Evolutionary conservation across 169 alveolate species (phyloP).

Genomic region (Plasmodium vinckei): DNA sequence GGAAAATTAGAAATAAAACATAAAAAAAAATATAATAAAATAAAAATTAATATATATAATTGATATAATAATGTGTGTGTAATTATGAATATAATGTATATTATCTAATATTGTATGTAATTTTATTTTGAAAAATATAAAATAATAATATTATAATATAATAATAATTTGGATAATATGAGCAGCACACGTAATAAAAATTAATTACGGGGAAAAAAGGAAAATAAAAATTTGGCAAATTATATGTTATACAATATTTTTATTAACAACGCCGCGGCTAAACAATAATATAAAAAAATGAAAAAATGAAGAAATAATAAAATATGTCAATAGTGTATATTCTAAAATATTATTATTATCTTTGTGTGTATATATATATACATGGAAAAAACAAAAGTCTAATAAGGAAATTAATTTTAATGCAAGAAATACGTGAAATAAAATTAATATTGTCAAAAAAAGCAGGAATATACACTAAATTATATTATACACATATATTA

Average conservation of each 20-base stretch:
- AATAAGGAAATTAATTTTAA: neutral
- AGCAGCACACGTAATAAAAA: neutral
- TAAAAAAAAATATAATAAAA: no score
- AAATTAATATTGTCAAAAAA: no score
- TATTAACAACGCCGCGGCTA: neutral
- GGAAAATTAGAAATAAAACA: neutral
- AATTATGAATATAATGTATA: no score
- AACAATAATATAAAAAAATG: neutral
- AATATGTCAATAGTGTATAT: no score
- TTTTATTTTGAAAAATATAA: no score
- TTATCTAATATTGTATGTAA: no score
- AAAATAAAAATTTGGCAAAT: neutral
- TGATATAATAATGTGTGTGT: no score
- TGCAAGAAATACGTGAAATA: neutral
- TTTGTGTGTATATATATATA: conserved; percentile 1
- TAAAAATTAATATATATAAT: no score
- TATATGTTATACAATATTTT: neutral
- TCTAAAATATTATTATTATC: no score
- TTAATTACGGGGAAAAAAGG: conserved; percentile 5
- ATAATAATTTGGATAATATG: neutral
- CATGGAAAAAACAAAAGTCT: neutral
- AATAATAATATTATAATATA: no score
- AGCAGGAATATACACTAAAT: no score
- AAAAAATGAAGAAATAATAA: neutral
- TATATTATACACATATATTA: no score